Conservation (phyloP, 176 grass and related monocot genomes). For the Chloris gayana region DNA sequence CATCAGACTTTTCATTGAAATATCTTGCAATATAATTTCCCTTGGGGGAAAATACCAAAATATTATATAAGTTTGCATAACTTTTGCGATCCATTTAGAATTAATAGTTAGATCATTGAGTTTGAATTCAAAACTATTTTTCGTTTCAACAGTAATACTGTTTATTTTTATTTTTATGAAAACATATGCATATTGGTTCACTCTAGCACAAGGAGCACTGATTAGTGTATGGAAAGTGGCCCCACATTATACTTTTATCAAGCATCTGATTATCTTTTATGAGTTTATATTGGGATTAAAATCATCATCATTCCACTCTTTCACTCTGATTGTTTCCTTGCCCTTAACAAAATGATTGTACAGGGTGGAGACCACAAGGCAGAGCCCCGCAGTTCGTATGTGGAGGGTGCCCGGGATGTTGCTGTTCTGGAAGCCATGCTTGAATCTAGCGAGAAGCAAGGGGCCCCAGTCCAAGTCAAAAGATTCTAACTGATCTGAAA, state of each 20-base stretch:
- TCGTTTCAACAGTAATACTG: background rate
- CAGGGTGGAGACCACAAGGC: slow-evolving; percentile 72
- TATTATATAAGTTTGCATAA: background rate
- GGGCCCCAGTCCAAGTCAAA: slow-evolving; percentile 66
- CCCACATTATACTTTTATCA: background rate
- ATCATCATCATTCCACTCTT: background rate
- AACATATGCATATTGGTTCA: background rate
- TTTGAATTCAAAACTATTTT: background rate
- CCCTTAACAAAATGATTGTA: slow-evolving; percentile 11
- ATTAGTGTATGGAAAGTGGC: background rate
- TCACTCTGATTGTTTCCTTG: background rate
- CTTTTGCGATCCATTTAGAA: slow-evolving; percentile 12
- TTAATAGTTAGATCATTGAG: background rate
- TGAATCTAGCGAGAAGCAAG: slow-evolving; percentile 75
- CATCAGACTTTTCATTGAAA: background rate
- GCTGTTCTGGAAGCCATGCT: slow-evolving; percentile 97
- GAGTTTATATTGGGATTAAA: background rate
- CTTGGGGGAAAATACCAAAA: background rate
- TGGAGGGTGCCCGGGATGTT: slow-evolving; percentile 81
- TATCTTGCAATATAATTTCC: background rate
- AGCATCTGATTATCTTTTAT: background rate
- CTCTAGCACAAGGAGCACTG: background rate
- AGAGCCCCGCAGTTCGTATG: slow-evolving; percentile 69
- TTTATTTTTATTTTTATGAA: background rate
- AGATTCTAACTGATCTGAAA: slow-evolving; percentile 48